Base-by-base conservation (phyloP, 768 basidiomycete species). In the Suillus weaverae region DNA sequence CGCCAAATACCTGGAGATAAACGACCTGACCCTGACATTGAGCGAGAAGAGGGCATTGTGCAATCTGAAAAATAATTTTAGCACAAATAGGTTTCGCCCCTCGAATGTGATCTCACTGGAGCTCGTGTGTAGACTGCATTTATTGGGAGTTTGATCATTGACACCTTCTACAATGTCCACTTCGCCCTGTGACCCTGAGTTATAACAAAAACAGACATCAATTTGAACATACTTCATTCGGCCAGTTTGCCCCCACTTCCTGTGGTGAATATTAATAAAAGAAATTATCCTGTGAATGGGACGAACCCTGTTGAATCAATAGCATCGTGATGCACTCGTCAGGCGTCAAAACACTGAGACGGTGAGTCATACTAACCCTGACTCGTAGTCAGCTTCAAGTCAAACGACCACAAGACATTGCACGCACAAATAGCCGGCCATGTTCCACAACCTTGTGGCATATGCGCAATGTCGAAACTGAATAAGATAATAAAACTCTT, bases 371-470 rank as follows among this genome's bases (percentile, higher is more conserved):
- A 72, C 74, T 13, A 64, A 76, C 75, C 74, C 75, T 75, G 38
- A n/a, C 26, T 48, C 3, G 22, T 32, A 13, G 51, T 36, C 67
- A 54, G 69, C 62, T 20, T 18, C 33, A 64, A 9, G 30, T 7
- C 18, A 41, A 59, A 0, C 22, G 46, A 41, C 9, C 5, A 38
- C 13, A 39, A 38, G 32, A 57, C 1, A 61, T 54, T 8, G 38
- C 9, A 72, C 76, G 64, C 30, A 79, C 78, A 79, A 53, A 76
- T 53, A 22, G 77, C 74, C 10, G 78, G 78, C 77, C 79, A 80
- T 4, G 75, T 79, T 30, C 77, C 79, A 67, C 80, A 81, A 3
- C 77, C 80, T 30, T 71, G 63, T 1, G 80, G 79, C 76, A 80
- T 79, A 44, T 77, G 76, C 3, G 54, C 66, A 32, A 80, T 74